Evolutionary conservation across 306 rosid species (phyloP).

Genomic region (Sicyos baderoa): DNA sequence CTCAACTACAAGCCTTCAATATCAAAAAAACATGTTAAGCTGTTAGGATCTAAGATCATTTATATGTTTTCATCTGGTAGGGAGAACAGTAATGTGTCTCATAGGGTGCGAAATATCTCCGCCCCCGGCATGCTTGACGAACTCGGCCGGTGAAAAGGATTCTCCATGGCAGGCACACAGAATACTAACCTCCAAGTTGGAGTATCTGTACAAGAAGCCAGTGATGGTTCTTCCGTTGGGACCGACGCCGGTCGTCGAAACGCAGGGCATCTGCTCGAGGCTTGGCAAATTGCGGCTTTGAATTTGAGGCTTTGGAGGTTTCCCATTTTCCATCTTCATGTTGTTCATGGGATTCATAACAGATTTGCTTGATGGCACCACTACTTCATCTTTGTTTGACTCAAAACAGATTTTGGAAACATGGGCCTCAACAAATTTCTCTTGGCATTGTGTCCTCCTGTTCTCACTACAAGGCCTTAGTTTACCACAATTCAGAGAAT

Average conservation of each 20-base stretch:
- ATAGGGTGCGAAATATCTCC: constrained; percentile 52
- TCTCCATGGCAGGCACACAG: constrained; percentile 85
- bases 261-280: constrained; percentile 58
- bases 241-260: constrained; percentile 56
- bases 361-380: constrained; percentile 15
- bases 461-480: background rate
- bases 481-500: background rate
- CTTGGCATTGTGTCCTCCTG: background rate
- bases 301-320: constrained; percentile 34
- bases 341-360: constrained; percentile 15
- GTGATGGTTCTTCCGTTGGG: constrained; percentile 55
- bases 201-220: constrained; percentile 55
- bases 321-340: constrained; percentile 19
- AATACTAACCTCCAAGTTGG: constrained; percentile 57
- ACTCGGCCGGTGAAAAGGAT: constrained; percentile 69
- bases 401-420: background rate
- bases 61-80: constrained; percentile 23
- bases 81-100: constrained; percentile 59
- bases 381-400: background rate
- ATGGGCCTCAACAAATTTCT: background rate
- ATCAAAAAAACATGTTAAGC: background rate
- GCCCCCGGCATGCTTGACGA: constrained; percentile 88
- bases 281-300: background rate
- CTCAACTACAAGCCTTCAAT: too few species aligned
- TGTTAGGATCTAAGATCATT: background rate